These are phyloP conservation scores for Coemansia guatemalensis DNA, from an alignment of 192 early-diverging fungal genomes.

Conservation along the genomic window DNA sequence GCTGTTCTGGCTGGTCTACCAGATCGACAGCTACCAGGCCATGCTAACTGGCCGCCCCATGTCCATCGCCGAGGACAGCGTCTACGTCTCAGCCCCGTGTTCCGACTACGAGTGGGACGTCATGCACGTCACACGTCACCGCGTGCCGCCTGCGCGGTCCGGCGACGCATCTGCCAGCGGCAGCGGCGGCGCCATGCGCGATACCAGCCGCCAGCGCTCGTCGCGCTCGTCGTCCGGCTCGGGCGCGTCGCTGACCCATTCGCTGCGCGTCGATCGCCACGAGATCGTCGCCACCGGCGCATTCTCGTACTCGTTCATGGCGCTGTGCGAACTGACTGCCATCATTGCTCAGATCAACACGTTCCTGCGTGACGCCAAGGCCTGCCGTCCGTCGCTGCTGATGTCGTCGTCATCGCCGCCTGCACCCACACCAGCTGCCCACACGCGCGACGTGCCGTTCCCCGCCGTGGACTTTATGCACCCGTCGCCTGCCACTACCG, in stretches of 20 bases:
- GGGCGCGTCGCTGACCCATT: constrained; percentile 17
- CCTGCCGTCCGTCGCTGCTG: constrained; percentile 24
- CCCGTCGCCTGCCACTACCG: constrained; percentile 1
- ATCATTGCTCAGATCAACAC: constrained; percentile 44
- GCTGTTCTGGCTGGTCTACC: constrained; percentile 53
- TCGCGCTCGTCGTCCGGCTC: constrained; percentile 37
- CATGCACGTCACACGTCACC: constrained; percentile 13
- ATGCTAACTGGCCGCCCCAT: constrained; percentile 52
- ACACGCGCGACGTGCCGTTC: constrained; percentile 20
- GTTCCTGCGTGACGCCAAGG: constrained; percentile 48
- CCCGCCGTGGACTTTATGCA: constrained; percentile 46
- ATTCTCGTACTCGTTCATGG: constrained; percentile 55
- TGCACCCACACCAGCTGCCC: not conserved
- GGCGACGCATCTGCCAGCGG: not conserved
- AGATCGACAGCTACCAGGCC: constrained; percentile 55
- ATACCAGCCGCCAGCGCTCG: constrained; percentile 12
- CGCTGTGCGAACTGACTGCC: constrained; percentile 51
- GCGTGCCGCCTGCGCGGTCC: not conserved
- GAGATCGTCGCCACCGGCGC: constrained; percentile 51
- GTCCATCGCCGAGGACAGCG: constrained; percentile 47
- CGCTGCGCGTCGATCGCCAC: constrained; percentile 29
- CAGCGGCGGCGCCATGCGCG: not conserved
- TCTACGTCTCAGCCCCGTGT: constrained; percentile 49
- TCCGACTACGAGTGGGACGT: constrained; percentile 54
- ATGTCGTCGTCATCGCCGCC: not conserved